Conservation (phyloP, 495 filamentous ascomycete genomes). For the Friedmanniomyces simplex region DNA sequence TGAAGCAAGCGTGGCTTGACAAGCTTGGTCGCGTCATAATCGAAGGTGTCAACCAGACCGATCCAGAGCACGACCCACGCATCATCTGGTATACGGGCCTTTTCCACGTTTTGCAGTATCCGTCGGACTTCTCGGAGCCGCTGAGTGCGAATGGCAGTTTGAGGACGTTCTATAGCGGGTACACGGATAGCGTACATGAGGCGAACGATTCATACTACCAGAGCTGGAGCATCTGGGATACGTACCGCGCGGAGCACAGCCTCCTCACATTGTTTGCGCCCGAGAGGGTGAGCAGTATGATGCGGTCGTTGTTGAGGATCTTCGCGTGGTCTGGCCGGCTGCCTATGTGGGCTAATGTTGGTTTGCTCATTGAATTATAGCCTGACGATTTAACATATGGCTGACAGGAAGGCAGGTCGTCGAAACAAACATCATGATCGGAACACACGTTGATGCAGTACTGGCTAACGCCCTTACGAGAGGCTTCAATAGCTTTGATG, state of each 20-base stretch:
- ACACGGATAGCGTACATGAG: slow-evolving; percentile 18
- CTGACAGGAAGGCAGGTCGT: no score
- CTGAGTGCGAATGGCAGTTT: neutral
- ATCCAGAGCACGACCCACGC: slow-evolving; percentile 7
- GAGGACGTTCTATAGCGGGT: slow-evolving; percentile 16
- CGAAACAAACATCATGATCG: slow-evolving; percentile 24
- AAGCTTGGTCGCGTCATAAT: slow-evolving; percentile 18
- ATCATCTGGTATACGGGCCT: slow-evolving; percentile 20
- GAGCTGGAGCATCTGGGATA: slow-evolving; percentile 19
- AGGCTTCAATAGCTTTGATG: slow-evolving; percentile 13
- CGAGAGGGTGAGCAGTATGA: slow-evolving; percentile 20
- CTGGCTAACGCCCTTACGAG: slow-evolving; percentile 17
- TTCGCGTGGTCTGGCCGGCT: slow-evolving; percentile 16
- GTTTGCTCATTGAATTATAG: neutral
- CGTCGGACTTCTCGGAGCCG: slow-evolving; percentile 20
- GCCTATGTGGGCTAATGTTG: slow-evolving; percentile 21
- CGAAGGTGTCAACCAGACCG: slow-evolving; percentile 16
- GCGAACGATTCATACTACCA: slow-evolving; percentile 18
- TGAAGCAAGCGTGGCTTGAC: slow-evolving; percentile 20
- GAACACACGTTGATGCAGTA: slow-evolving; percentile 20
- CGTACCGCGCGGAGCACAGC: slow-evolving; percentile 18
- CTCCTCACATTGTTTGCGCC: slow-evolving; percentile 17
- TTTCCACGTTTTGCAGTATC: slow-evolving; percentile 20
- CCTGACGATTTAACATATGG: neutral
- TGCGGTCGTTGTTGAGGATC: slow-evolving; percentile 16